phyloP scores from a whole-genome alignment of 2,329 filamentous ascomycete species.

The Ustilaginoidea virens region DNA sequence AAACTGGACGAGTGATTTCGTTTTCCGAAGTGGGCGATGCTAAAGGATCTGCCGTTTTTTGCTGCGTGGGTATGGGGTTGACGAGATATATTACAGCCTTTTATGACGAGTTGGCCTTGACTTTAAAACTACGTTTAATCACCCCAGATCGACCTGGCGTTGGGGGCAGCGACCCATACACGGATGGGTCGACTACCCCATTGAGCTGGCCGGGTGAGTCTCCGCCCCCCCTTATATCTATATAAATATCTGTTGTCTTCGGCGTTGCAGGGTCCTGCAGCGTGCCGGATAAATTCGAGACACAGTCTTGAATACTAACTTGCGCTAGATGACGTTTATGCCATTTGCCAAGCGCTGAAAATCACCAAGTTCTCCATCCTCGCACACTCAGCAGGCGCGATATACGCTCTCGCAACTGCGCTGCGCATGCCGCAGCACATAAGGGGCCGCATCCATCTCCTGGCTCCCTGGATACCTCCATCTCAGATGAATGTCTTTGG shows the following conservation, averaged over 20 bases:
- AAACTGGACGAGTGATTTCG: slow-evolving; percentile 75
- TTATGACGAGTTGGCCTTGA: slow-evolving; percentile 87
- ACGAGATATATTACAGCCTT: slow-evolving; percentile 94
- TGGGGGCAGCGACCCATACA: slow-evolving; percentile 76
- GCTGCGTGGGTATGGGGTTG: slow-evolving; percentile 94
- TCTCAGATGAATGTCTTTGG: slow-evolving; percentile 77
- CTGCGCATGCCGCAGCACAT: slow-evolving; percentile 94
- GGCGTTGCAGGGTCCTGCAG: too few species aligned
- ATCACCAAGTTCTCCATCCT: slow-evolving; percentile 94
- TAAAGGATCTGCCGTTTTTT: slow-evolving; percentile 81
- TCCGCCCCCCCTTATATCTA: background rate
- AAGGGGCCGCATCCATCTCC: slow-evolving; percentile 78
- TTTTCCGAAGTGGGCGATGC: slow-evolving; percentile 95
- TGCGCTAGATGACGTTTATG: slow-evolving; percentile 59
- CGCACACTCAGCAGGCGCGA: slow-evolving; percentile 92
- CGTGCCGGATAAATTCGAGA: too few species aligned
- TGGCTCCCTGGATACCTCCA: slow-evolving; percentile 94
- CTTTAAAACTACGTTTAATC: slow-evolving; percentile 76
- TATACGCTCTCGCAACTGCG: slow-evolving; percentile 90
- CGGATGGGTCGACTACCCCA: slow-evolving; percentile 69
- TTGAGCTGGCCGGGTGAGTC: slow-evolving; percentile 80
- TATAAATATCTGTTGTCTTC: background rate
- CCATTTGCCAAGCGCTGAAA: slow-evolving; percentile 81
- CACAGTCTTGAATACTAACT: slow-evolving; percentile 12
- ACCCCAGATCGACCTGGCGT: slow-evolving; percentile 90